Conservation (phyloP, 148 eudicot genomes). For the Rhododendron ovatum region DNA sequence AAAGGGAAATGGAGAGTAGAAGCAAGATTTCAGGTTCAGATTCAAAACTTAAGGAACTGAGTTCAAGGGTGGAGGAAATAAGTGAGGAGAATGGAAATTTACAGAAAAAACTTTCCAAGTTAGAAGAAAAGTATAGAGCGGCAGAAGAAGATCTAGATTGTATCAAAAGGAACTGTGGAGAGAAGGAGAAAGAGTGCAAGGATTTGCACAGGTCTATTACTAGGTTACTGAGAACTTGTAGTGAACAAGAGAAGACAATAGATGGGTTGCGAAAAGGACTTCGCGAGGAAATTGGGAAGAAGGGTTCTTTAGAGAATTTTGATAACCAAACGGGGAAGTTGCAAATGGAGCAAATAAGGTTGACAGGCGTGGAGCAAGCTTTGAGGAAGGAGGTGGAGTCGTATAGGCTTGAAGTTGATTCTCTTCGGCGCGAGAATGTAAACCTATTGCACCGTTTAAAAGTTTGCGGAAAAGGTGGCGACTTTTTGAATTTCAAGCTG, state of each 20-base stretch:
- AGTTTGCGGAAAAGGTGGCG: constrained; percentile 45
- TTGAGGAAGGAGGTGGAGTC: constrained; percentile 81
- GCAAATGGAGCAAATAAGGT: constrained; percentile 70
- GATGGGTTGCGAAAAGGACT: constrained; percentile 64
- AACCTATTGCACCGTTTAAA: constrained; percentile 63
- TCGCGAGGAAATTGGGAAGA: constrained; percentile 47
- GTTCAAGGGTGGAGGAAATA: constrained; percentile 46
- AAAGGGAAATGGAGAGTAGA: constrained; percentile 45
- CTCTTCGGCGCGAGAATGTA: constrained; percentile 78
- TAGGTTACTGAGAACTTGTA: constrained; percentile 60
- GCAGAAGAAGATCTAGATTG: constrained; percentile 58
- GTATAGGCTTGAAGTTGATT: constrained; percentile 54
- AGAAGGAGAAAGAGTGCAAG: constrained; percentile 75
- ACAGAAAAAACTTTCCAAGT: constrained; percentile 35
- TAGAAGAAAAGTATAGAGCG: constrained; percentile 51
- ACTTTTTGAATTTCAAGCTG: constrained; percentile 49
- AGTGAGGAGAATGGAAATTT: constrained; percentile 54
- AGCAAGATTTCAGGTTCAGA: constrained; percentile 36
- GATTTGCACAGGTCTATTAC: constrained; percentile 60
- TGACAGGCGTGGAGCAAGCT: constrained; percentile 69
- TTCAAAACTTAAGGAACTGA: constrained; percentile 50
- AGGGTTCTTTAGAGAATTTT: constrained; percentile 31
- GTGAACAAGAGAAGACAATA: constrained; percentile 81
- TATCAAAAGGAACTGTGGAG: constrained; percentile 47
- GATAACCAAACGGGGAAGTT: constrained; percentile 60